Base-by-base conservation (phyloP, 208 protist genomes). In the Tritrichomonas musculus region DNA sequence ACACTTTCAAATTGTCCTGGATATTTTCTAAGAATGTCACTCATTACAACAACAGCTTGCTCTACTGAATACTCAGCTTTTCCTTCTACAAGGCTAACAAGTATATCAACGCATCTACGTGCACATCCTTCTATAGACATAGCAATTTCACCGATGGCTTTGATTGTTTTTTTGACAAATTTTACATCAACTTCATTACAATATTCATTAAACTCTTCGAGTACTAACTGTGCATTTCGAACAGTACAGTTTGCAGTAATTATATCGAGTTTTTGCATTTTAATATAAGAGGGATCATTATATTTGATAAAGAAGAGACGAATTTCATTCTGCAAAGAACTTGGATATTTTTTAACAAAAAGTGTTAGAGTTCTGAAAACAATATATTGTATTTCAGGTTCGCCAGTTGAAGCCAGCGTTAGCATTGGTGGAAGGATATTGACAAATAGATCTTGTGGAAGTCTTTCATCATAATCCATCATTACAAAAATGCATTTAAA, bases 301-400 rank as follows among this genome's bases (percentile, higher is more conserved):
- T 98, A 98, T 95, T 98, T 98, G 93, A 98, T 96, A 94, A 99
- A 98, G 95, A 99, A 99, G 49, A 98, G 96, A 94, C 98, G 97
- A 47, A 98, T 49, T 84, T 84, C n/a, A 49, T 84, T 84, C 3
- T 3, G 27, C 13, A 84, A 36, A 84, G n/a, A 1, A 25, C n/a
- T 49, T 84, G 73, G 33, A 97, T 97, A 92, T 97, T 97, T 97
- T 88, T 99, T 98, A 5, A 99, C 95, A 92, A 99, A 97, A 9
- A 99, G 96, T 95, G 99, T 97, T 94, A 99, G 99, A 95, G 99
- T 99, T 92, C 98, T 97, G 60, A 98, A 97, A 49, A 98, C 97
- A 13, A 99, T 97, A 95, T 99, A 99, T 95, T 99, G 98, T 60
- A 99, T 97, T 94, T 99, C 98, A 75, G 98, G 97, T 94, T 99